Evolutionary conservation across 1,284 basidiomycete genomes (phyloP).

Genomic region (Limonomyces culmigenus): DNA sequence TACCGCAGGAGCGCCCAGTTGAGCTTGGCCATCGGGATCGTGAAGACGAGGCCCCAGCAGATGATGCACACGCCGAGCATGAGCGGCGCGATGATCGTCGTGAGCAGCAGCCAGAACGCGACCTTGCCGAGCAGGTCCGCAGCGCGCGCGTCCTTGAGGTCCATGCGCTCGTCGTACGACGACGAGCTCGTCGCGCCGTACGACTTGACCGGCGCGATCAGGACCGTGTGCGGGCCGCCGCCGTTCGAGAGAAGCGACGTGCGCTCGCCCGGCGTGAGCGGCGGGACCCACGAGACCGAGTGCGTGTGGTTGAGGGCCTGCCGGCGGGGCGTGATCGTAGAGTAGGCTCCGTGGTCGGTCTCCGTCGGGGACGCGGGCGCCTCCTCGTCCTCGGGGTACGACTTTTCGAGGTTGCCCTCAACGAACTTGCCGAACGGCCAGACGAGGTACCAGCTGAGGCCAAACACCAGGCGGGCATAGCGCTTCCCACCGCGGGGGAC

Average conservation of each 20-base stretch:
- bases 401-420: constrained; percentile 57
- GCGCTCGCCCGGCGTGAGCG: constrained; percentile 12
- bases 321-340: constrained; percentile 6
- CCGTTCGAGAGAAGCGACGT: constrained; percentile 17
- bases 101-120: constrained; percentile 67
- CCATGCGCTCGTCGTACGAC: constrained; percentile 13
- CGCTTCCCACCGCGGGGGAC: constrained; percentile 68
- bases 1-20: constrained; percentile 87
- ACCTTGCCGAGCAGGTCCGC: constrained; percentile 45
- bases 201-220: constrained; percentile 32
- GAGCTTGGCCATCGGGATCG: constrained; percentile 96
- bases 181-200: constrained; percentile 40
- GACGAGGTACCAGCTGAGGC: constrained; percentile 88
- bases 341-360: constrained; percentile 5
- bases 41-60: constrained; percentile 88
- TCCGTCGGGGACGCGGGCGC: constrained; percentile 6
- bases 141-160: constrained; percentile 17
- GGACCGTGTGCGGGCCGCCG: constrained; percentile 6
- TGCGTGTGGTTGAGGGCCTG: constrained; percentile 11
- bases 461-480: constrained; percentile 81
- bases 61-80: constrained; percentile 76
- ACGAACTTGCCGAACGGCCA: constrained; percentile 99
- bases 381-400: constrained; percentile 25
- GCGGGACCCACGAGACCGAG: constrained; percentile 16
- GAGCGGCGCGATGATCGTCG: constrained; percentile 71